Base-by-base conservation (phyloP, 2,329 filamentous ascomycete species). In the Sporothrix brasiliensis region DNA sequence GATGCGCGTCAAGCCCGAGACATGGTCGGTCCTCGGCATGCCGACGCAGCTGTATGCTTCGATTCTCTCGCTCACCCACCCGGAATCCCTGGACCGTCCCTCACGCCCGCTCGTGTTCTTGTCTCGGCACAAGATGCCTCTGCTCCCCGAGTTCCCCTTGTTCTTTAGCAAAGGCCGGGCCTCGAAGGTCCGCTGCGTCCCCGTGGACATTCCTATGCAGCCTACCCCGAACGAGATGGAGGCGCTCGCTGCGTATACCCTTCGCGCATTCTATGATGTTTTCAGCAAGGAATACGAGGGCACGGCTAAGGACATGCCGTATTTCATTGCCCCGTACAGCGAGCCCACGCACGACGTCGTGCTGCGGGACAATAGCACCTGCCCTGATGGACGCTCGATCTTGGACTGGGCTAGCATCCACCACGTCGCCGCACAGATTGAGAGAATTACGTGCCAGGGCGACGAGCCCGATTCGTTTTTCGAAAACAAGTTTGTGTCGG, bases 261-360 rank as follows among this genome's bases (percentile, higher is more conserved):
- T 96, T 53, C 84, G 86, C 4, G 79, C 96, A 0, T 97, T 96
- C 78, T 81, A 87, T 19, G 93, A 98, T 74, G 83, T 97, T 0
- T 98, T 97, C 81, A 94, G 93, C 79, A 99, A 99, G 78, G 84
- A 85, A 3, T 99, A 92, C 75, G 88, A 91, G 65, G 82, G 86
- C 0, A 83, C 88, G 19, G 75, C 83, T 0, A 79, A 84, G 0
- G 88, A 89, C 39, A 86, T 97, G 77, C 90, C 93, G 0, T 99
- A 97, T 79, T 97, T 93, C 82, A 77, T 97, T 16, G 91, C 89
- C 0, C 94, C 95, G 0, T 76, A 80, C 10, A 65, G 21, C 0
- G 53, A 75, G 11, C 54, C 50, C 3, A 56, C 54, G 0, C 80
- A 83, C 58, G 72, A 71, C 19, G 77, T 75, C 27, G 71, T 75